Evolutionary conservation across 2,329 filamentous ascomycete species (phyloP).

Genomic region (Balansia obtecta): DNA sequence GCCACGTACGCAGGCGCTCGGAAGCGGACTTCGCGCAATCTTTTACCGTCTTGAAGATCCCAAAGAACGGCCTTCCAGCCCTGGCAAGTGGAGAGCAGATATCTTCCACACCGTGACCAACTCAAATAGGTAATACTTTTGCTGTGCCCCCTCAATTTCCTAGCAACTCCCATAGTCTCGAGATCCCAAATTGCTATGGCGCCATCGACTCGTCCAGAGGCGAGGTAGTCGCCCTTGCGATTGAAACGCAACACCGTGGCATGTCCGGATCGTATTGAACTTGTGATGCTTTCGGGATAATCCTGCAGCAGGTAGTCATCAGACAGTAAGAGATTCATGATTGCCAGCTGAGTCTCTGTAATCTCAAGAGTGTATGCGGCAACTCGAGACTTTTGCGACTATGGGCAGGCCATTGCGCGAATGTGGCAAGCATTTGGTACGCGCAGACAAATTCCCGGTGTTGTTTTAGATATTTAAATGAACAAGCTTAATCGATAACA

Average conservation of each 20-base stretch:
- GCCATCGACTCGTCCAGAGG: conserved; percentile 86
- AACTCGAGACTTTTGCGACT: not conserved
- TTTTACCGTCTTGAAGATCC: conserved; percentile 63
- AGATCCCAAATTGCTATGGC: conserved; percentile 94
- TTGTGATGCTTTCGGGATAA: conserved; percentile 81
- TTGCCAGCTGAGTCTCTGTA: conserved; percentile 5
- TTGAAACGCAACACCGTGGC: conserved; percentile 72
- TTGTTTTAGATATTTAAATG: too few relatives aligned
- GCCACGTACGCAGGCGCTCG: conserved; percentile 91
- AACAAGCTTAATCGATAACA: not conserved
- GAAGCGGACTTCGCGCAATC: conserved; percentile 77
- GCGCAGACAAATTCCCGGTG: not conserved
- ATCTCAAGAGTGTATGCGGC: not conserved
- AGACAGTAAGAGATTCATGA: conserved; percentile 48
- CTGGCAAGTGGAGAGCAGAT: conserved; percentile 83
- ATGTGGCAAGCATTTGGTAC: not conserved
- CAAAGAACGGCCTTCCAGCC: conserved; percentile 95
- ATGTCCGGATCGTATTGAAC: conserved; percentile 65
- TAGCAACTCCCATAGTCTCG: conserved; percentile 91
- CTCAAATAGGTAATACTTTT: conserved; percentile 88
- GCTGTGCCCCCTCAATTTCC: conserved; percentile 86
- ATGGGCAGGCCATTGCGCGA: not conserved
- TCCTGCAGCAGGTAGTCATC: conserved; percentile 59
- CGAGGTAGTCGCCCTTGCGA: conserved; percentile 85
- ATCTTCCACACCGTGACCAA: conserved; percentile 87